Evolutionary conservation across 2,329 filamentous ascomycete species (phyloP).

Genomic region (Cordyceps javanica): DNA sequence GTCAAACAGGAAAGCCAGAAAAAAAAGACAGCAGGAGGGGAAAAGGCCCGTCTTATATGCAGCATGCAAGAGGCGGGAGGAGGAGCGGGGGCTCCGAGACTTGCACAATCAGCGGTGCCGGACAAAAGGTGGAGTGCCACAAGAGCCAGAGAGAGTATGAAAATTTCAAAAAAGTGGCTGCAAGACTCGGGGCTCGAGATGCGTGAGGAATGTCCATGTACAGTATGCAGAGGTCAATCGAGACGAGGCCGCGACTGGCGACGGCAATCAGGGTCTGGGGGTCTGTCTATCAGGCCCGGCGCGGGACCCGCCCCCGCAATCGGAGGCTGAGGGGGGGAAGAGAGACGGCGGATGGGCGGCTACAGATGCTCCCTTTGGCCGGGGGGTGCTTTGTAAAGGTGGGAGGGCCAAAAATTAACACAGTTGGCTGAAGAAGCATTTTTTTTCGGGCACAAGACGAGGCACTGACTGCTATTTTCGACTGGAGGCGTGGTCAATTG

Average conservation of each 20-base stretch:
- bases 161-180: too few species aligned
- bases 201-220: not conserved
- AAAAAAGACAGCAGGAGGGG: too few species aligned
- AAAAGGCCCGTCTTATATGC: not conserved
- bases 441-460: too few species aligned
- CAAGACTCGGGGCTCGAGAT: not conserved
- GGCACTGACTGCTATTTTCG: too few species aligned
- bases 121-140: not conserved
- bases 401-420: too few species aligned
- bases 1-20: not conserved
- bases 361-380: not conserved
- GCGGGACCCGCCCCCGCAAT: conserved; percentile 1
- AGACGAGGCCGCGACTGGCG: not conserved
- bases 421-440: too few species aligned
- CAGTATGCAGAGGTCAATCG: too few species aligned
- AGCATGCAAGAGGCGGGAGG: not conserved
- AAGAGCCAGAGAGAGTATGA: not conserved
- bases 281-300: not conserved
- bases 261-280: not conserved
- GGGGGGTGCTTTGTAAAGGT: too few species aligned
- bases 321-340: too few species aligned
- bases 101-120: not conserved
- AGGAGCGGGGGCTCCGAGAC: not conserved
- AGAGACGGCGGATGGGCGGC: too few species aligned
- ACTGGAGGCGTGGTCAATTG: too few species aligned